Base-by-base conservation (phyloP, 257 asterid species). In the Henckelia pumila region DNA sequence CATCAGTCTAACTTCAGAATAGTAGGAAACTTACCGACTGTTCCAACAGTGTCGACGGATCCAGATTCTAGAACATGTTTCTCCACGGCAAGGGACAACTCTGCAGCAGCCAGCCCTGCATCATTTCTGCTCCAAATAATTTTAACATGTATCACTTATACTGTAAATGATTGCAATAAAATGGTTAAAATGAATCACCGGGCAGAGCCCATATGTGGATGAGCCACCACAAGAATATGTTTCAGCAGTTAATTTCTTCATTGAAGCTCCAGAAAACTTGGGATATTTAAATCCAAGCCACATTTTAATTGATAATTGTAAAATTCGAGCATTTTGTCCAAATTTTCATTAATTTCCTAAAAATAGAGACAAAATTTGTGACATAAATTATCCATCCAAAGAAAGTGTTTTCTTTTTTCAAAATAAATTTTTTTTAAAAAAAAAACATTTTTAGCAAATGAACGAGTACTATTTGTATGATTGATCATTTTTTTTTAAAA, bases 81-180 rank as follows among this genome's bases (percentile, higher is more conserved):
- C 85, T 93, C 98, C 71, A 90, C 96, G 29, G 92, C 95, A 66
- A 93, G 84, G 2, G 97, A 89, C 37, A 93, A 78, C 77, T 93
- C 99, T 9, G 99, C 97, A 66, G 99, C 99, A 64, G 99, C 97
- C 63, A 93, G 79, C 58, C 99, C 99, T 4, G 97, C 97, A 60
- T 93, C 97, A 40, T 90, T 88, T 78, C 99, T 93, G 87, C 64
- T 37, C 73, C 81, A 78, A 76, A 74, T 37, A 37, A 64, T 75
- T 67, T 35, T 44, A 40, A 37, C 20, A 37, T 25, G 65, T 28
- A 68, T 25, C 13, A 58, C 70, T 35, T 55, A 44, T 20, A 56
- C 61, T 6, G 37, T 63, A 21, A 68, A 56, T 26, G 5, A 68
- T 33, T 68, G 40, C 17, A 53, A 40, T 49, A 24, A 5, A 26